phyloP scores from a whole-genome alignment of 768 basidiomycete genomes.

The Serendipita sp. region DNA sequence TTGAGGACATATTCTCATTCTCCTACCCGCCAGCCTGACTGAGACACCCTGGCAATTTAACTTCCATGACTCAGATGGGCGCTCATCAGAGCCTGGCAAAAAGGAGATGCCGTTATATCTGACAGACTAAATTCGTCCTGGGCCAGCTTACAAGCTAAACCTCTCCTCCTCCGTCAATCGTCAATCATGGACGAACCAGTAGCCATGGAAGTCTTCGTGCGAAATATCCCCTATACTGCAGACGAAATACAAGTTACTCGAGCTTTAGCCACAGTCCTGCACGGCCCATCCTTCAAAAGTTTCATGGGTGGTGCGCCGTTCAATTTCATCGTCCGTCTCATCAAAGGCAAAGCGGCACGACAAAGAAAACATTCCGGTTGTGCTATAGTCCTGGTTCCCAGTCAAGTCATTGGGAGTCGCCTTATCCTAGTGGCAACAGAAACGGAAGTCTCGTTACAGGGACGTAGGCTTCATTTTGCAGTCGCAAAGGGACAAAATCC shows the following conservation, averaged over 20 bases:
- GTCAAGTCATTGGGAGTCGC: conserved; percentile 20
- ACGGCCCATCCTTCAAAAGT: conserved; percentile 28
- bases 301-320: conserved; percentile 23
- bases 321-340: conserved; percentile 41
- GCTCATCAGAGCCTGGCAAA: neutral
- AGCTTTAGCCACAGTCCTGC: conserved; percentile 38
- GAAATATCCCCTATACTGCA: conserved; percentile 22
- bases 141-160: neutral
- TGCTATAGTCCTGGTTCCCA: conserved; percentile 35
- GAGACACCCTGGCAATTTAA: too few species aligned
- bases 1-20: too few species aligned
- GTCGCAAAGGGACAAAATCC: neutral
- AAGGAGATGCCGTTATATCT: neutral
- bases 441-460: neutral
- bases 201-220: conserved; percentile 26
- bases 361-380: conserved; percentile 24
- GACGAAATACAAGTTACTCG: conserved; percentile 42
- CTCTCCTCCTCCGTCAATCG: neutral
- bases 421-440: neutral
- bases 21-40: too few species aligned
- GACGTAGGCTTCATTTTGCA: neutral
- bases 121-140: too few species aligned
- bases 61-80: neutral
- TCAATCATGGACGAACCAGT: neutral
- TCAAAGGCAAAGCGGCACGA: conserved; percentile 21